Evolutionary conservation across 208 protist species (phyloP), one percentile per base, ranked within the genome.

Genomic region (Herpetomonas tarakana): DNA sequence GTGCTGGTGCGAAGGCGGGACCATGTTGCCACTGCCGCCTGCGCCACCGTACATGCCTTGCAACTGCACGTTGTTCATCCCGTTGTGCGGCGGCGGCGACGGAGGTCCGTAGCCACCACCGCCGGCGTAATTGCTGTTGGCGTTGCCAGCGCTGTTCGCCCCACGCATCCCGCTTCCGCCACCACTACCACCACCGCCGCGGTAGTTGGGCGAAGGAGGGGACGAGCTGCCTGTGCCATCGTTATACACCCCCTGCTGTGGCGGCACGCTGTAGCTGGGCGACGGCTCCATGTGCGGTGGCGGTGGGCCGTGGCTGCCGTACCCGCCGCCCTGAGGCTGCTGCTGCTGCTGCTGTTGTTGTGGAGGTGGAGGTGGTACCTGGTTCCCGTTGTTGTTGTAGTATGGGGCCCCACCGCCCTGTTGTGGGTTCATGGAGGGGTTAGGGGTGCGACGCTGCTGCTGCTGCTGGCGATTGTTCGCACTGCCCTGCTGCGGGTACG

Each of bases 211-310:
- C 9, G 35, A 41, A 41, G 35, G 35, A 6, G 35, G 35, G 14
- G 35, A 14, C 35, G 35, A 14, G 35, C 35, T 41, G 14, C 14
- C 14, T 6, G 35, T 41, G 35, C 35, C 35, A 41, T 41, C 35
- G 6, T 14, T 14, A 14, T 14, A 6, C 9, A 18, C 6, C 35
- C 35, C 35, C 14, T 41, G 35, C 35, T 41, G 35, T 14, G 35
- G 35, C 35, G 35, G 35, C 9, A 6, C 35, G n/a, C n/a, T n/a
- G n/a, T 71, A 68, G 67, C 67, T 67, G 28, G 79, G 41, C 26
- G 71, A 71, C 57, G 71, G 59, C 60, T 78, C 71, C 61, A 78
- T 73, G 60, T 78, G 71, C 29, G 55, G 71, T 54, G 71, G 65
- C 45, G 65, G 64, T 30, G 65, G 58, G 12, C 35, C 35, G 6